These are phyloP conservation scores for Exophiala calicioides DNA, from an alignment of 2,329 filamentous ascomycete genomes.

Conservation along the genomic window DNA sequence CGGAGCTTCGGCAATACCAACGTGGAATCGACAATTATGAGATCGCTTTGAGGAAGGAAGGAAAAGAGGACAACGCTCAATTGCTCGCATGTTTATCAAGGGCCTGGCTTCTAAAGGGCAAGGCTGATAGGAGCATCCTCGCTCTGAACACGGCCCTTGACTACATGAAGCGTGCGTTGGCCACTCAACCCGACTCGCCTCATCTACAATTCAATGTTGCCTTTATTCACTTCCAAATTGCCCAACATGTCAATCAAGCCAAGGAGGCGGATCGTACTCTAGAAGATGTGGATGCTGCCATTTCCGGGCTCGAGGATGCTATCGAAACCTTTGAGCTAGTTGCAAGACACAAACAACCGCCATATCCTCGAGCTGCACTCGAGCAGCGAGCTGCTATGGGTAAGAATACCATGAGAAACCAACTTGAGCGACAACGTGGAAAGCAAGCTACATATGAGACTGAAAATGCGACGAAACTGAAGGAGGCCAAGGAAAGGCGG, in stretches of 20 bases:
- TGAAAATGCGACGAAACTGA: slow-evolving; percentile 84
- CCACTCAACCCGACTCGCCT: slow-evolving; percentile 76
- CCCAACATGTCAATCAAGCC: slow-evolving; percentile 73
- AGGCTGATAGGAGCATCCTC: slow-evolving; percentile 64
- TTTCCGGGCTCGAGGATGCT: slow-evolving; percentile 78
- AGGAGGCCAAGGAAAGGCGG: slow-evolving; percentile 74
- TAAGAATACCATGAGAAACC: slow-evolving; percentile 87
- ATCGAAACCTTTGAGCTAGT: slow-evolving; percentile 68
- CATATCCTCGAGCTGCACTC: slow-evolving; percentile 86
- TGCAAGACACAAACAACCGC: slow-evolving; percentile 65
- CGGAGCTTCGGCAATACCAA: slow-evolving; percentile 83
- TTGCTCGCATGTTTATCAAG: slow-evolving; percentile 85
- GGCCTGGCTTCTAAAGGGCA: slow-evolving; percentile 80
- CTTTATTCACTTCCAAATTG: slow-evolving; percentile 94
- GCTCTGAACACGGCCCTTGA: slow-evolving; percentile 66
- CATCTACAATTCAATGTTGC: slow-evolving; percentile 98
- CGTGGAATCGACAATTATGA: slow-evolving; percentile 96
- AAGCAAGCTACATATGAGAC: slow-evolving; percentile 90
- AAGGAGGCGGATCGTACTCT: slow-evolving; percentile 75
- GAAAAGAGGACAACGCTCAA: slow-evolving; percentile 55
- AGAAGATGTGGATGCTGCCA: slow-evolving; percentile 77
- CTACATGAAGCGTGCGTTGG: slow-evolving; percentile 67
- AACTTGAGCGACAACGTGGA: slow-evolving; percentile 81
- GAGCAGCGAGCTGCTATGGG: slow-evolving; percentile 98
- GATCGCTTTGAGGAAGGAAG: slow-evolving; percentile 73